Percentiles rank a stretch among this genome's conserved stretches.
phyloP scores from a whole-genome alignment of 768 basidiomycete species.

The Trametes villosa region DNA sequence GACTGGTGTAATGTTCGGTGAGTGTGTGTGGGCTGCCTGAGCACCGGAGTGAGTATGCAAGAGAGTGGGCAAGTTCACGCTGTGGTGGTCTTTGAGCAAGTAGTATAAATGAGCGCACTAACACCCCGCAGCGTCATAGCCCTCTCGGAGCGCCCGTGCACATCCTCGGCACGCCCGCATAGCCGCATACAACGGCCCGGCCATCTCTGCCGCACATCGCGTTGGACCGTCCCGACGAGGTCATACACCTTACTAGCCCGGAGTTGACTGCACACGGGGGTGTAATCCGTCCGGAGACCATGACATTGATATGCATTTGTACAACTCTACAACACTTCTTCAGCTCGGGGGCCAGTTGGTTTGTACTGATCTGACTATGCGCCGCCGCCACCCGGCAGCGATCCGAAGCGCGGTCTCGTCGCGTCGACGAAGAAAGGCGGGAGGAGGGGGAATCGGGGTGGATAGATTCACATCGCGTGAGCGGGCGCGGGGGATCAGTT shows the following conservation, averaged over 20 bases:
- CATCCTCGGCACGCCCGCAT: background rate
- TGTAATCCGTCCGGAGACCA: slow-evolving; percentile 1
- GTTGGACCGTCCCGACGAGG: too few species aligned
- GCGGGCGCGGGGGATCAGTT: slow-evolving; percentile 13
- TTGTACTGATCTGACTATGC: slow-evolving; percentile 8
- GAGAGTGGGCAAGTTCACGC: too few species aligned
- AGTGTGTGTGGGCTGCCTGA: background rate
- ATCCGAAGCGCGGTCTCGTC: slow-evolving; percentile 11
- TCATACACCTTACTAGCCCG: background rate
- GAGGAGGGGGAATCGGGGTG: slow-evolving; percentile 1
- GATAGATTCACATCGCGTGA: background rate
- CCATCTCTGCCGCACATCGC: too few species aligned
- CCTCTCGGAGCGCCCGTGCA: background rate
- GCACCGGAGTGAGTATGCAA: too few species aligned
- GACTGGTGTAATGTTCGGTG: background rate
- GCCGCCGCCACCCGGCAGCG: slow-evolving; percentile 16
- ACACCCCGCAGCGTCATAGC: background rate
- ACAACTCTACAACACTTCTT: slow-evolving; percentile 33
- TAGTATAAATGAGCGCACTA: background rate
- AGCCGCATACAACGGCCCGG: too few species aligned
- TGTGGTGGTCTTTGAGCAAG: too few species aligned
- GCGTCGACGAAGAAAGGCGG: slow-evolving; percentile 19
- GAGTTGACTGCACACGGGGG: background rate
- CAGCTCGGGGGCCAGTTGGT: slow-evolving; percentile 18
- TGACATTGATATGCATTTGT: slow-evolving; percentile 22